Percentiles rank a stretch among this genome's conserved stretches.
phyloP scores from a whole-genome alignment of 2,329 filamentous ascomycete species.

The Niveomyces coronatus region DNA sequence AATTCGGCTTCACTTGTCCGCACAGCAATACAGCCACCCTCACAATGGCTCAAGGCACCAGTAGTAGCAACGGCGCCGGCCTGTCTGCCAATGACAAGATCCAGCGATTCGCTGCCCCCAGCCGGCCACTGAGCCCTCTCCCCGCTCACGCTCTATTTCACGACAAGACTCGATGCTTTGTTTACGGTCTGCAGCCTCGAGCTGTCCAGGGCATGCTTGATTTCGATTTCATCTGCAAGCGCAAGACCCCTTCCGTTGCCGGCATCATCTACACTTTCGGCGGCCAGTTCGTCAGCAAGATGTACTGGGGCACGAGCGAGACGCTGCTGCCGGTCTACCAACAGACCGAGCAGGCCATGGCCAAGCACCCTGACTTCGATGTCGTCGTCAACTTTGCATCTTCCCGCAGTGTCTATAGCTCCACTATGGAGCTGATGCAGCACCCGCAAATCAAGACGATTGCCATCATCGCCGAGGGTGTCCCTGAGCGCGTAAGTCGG shows the following conservation, averaged over 20 bases:
- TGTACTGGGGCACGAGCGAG: conserved; percentile 99
- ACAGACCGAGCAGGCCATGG: conserved; percentile 79
- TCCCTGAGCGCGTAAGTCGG: conserved; percentile 86
- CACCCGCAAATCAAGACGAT: conserved; percentile 96
- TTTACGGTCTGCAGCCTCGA: conserved; percentile 97
- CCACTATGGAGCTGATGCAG: conserved; percentile 97
- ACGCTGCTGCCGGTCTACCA: conserved; percentile 98
- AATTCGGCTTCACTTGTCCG: conserved; percentile 10
- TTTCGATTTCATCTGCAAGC: conserved; percentile 99
- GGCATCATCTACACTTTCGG: conserved; percentile 99
- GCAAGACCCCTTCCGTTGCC: conserved; percentile 87
- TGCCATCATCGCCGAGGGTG: conserved; percentile 98
- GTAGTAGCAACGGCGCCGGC: conserved; percentile 39
- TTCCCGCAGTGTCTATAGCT: conserved; percentile 95
- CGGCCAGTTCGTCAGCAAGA: conserved; percentile 99
- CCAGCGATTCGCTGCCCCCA: conserved; percentile 86
- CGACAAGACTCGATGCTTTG: conserved; percentile 99
- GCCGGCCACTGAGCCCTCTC: conserved; percentile 81
- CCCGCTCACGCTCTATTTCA: conserved; percentile 90
- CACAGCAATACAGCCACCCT: conserved; percentile 12
- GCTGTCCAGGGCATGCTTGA: conserved; percentile 91
- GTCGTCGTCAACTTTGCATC: conserved; percentile 99
- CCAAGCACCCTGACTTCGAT: conserved; percentile 95
- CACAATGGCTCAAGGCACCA: conserved; percentile 44
- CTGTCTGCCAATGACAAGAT: conserved; percentile 96